Percentiles rank a stretch among this genome's conserved stretches.
phyloP scores from a whole-genome alignment of 495 filamentous ascomycete genomes.

The Acidomyces sp. region DNA sequence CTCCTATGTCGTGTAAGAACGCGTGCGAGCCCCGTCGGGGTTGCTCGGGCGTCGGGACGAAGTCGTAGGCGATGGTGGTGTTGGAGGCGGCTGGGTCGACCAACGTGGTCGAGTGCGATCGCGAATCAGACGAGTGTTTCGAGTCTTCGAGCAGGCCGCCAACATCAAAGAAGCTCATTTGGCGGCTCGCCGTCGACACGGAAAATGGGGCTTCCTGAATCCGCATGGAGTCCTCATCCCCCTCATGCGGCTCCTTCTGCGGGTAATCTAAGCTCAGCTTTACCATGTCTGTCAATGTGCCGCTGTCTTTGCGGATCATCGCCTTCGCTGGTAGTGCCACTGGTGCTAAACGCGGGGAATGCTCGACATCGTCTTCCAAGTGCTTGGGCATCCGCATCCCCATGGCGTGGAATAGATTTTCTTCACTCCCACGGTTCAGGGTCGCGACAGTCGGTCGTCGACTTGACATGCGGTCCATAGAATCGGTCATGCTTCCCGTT shows the following conservation, averaged over 20 bases:
- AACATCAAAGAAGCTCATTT: constrained; percentile 29
- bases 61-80: constrained; percentile 31
- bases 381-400: constrained; percentile 27
- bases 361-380: constrained; percentile 12
- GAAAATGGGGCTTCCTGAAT: constrained; percentile 4
- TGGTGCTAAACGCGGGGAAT: constrained; percentile 20
- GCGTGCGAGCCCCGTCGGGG: constrained; percentile 21
- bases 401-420: constrained; percentile 28
- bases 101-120: constrained; percentile 12
- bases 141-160: constrained; percentile 27
- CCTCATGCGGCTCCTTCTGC: constrained; percentile 1
- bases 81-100: constrained; percentile 26
- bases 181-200: constrained; percentile 2
- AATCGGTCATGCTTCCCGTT: constrained; percentile 24
- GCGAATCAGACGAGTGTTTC: constrained; percentile 1
- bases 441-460: constrained; percentile 23
- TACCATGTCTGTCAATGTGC: constrained; percentile 5
- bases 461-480: constrained; percentile 24
- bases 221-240: background rate
- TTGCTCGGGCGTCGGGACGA: constrained; percentile 26
- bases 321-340: constrained; percentile 17
- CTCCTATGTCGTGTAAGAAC: constrained; percentile 21
- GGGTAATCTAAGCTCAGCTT: too few relatives aligned
- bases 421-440: constrained; percentile 26
- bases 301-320: constrained; percentile 5